Evolutionary conservation across 495 filamentous ascomycete genomes (phyloP).

Genomic region (Penicillium bovifimosum): DNA sequence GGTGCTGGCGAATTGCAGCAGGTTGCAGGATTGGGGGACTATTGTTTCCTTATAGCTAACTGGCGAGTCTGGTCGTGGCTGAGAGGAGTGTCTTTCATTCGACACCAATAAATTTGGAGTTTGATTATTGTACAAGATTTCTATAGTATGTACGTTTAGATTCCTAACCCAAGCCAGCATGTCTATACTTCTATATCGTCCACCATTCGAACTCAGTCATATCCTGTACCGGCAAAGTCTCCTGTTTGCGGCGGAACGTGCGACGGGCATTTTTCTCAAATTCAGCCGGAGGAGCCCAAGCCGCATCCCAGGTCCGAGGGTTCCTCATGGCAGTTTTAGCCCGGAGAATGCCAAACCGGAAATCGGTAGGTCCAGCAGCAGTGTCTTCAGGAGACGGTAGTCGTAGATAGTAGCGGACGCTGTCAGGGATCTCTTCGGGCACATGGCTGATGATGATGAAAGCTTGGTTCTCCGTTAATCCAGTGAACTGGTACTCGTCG

Average conservation of each 20-base stretch:
- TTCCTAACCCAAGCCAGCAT: neutral
- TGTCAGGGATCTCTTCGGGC: constrained; percentile 81
- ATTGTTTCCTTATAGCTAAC: neutral
- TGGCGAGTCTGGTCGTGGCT: neutral
- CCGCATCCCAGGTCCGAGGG: constrained; percentile 23
- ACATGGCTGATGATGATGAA: constrained; percentile 84
- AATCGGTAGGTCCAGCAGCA: constrained; percentile 33
- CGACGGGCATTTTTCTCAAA: constrained; percentile 13
- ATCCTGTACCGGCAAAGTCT: neutral
- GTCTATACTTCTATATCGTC: constrained; percentile 1
- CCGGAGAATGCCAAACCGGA: constrained; percentile 32
- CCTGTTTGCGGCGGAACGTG: neutral
- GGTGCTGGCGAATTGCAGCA: no score
- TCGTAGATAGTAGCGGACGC: constrained; percentile 73
- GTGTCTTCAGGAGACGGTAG: constrained; percentile 53
- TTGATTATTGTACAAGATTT: constrained; percentile 1
- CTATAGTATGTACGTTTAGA: neutral
- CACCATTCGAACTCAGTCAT: constrained; percentile 1
- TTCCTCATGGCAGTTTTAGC: constrained; percentile 13
- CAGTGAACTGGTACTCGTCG: constrained; percentile 13
- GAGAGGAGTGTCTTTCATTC: neutral
- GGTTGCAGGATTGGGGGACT: no score
- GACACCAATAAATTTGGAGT: neutral
- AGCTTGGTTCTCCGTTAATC: constrained; percentile 62
- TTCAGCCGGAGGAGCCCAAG: constrained; percentile 22